Conservation (phyloP, 306 rosid genomes). For the Heteromeles arbutifolia region DNA sequence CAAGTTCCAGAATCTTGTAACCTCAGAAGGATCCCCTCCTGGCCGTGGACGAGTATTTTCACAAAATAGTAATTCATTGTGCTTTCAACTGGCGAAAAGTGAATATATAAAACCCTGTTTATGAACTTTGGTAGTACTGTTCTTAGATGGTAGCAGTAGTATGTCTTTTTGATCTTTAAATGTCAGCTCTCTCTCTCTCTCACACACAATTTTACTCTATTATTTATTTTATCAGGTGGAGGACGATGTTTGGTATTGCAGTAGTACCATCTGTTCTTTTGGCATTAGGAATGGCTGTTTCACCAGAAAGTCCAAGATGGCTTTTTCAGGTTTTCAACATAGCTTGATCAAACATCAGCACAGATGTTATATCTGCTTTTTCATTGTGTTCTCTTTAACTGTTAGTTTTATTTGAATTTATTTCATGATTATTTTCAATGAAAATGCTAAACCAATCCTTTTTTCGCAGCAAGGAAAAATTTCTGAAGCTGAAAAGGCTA, state of each 20-base stretch:
- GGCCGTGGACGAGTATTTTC: background rate
- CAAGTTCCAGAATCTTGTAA: background rate
- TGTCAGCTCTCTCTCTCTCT: background rate
- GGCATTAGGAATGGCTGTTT: conserved; percentile 84
- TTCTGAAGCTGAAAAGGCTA: conserved; percentile 70
- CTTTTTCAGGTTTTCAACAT: conserved; percentile 70
- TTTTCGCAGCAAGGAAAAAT: conserved; percentile 80
- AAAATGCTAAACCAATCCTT: conserved; percentile 1
- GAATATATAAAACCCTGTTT: background rate
- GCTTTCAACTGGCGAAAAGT: background rate
- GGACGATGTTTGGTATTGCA: conserved; percentile 89
- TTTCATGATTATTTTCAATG: conserved; percentile 7
- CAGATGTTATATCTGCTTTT: conserved; percentile 3
- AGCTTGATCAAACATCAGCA: conserved; percentile 8
- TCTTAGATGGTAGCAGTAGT: background rate
- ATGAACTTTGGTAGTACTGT: background rate
- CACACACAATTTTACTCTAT: background rate
- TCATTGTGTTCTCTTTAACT: background rate
- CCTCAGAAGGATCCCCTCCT: background rate
- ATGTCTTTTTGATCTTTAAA: background rate
- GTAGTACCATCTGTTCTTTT: conserved; percentile 74
- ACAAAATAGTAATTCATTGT: background rate
- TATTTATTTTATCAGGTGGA: conserved; percentile 60
- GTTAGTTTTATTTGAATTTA: conserved; percentile 8
- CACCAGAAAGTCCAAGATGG: conserved; percentile 99